These are phyloP conservation scores for Neophaeococcomyces mojaviensis DNA, from an alignment of 2,329 filamentous ascomycete genomes.

Conservation along the genomic window DNA sequence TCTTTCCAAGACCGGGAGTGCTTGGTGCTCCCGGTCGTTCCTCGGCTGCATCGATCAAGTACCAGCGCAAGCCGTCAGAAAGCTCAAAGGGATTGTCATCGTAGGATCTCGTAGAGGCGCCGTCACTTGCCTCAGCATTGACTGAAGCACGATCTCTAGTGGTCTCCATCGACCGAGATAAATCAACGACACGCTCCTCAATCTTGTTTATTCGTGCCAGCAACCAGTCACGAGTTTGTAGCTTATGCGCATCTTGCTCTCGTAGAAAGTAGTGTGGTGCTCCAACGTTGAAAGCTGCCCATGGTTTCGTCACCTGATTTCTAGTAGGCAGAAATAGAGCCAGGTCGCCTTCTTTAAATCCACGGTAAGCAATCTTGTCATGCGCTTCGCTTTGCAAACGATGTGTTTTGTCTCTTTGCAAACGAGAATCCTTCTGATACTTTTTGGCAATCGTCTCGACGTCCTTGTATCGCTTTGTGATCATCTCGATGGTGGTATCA, in stretches of 20 bases:
- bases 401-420: slow-evolving; percentile 81
- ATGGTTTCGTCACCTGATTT: slow-evolving; percentile 88
- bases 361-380: slow-evolving; percentile 90
- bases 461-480: slow-evolving; percentile 85
- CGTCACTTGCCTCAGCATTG: slow-evolving; percentile 44
- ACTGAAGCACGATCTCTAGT: slow-evolving; percentile 38
- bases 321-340: slow-evolving; percentile 89
- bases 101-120: slow-evolving; percentile 42
- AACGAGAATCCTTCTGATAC: slow-evolving; percentile 79
- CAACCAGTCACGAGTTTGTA: slow-evolving; percentile 87
- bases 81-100: slow-evolving; percentile 96
- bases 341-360: slow-evolving; percentile 94
- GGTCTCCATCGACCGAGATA: slow-evolving; percentile 66
- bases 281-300: slow-evolving; percentile 97
- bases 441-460: slow-evolving; percentile 89
- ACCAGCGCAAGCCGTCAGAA: slow-evolving; percentile 91
- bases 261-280: slow-evolving; percentile 95
- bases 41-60: slow-evolving; percentile 85
- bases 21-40: slow-evolving; percentile 86
- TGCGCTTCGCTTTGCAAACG: slow-evolving; percentile 74
- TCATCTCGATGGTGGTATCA: slow-evolving; percentile 73
- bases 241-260: slow-evolving; percentile 80
- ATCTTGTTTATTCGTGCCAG: slow-evolving; percentile 86
- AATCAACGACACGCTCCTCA: slow-evolving; percentile 86
- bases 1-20: slow-evolving; percentile 87